Evolutionary conservation across 2,329 filamentous ascomycete genomes (phyloP), one percentile per base, ranked within the genome.

Genomic region (Colletotrichum gigasporum): DNA sequence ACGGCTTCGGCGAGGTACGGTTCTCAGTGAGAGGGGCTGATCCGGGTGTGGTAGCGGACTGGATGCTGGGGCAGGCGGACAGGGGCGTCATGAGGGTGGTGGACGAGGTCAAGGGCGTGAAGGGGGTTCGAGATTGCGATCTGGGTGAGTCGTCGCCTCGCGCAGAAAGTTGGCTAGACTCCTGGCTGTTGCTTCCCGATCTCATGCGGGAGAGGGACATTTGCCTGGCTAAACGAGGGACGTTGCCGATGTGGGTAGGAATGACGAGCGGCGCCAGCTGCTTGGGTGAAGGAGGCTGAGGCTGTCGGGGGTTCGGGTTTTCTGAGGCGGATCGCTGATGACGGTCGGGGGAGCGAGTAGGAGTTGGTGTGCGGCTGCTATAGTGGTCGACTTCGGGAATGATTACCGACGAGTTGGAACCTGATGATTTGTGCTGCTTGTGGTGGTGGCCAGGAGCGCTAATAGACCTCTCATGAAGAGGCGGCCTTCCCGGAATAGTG

Each of bases 401-500:
- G 24, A 71, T 74, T 59, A 74, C 69, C 39, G 71, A 70, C 4
- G 73, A 68, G 52, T 78, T 69, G 67, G 74, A 75, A 57, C 80
- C 78, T 22, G 72, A 76, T 26, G 81, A 74, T 37, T 78, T 74
- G 59, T 83, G 78, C 50, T 82, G 79, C 68, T 80, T 81, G 78
- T 81, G 81, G 54, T 78, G 81, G 66, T 80, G 77, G 8, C 83
- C 83, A 2, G 88, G 87, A n/a, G 86, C 85, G 72, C 87, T 90
- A 61, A 83, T 84, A 35, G 88, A 90, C 60, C 88, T 83, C 76
- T 90, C 88, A 69, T 90, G 87, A 24, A 90, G 75, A 32, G 88
- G 82, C 58, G 87, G 88, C 6, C 87, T 83, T 39, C 88, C 88
- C 32, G 89, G 89, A 68, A 91, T 90, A 26, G 89, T 91, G 67